Evolutionary conservation across 1,284 basidiomycete genomes (phyloP).

Genomic region (Sporisorium reilianum): DNA sequence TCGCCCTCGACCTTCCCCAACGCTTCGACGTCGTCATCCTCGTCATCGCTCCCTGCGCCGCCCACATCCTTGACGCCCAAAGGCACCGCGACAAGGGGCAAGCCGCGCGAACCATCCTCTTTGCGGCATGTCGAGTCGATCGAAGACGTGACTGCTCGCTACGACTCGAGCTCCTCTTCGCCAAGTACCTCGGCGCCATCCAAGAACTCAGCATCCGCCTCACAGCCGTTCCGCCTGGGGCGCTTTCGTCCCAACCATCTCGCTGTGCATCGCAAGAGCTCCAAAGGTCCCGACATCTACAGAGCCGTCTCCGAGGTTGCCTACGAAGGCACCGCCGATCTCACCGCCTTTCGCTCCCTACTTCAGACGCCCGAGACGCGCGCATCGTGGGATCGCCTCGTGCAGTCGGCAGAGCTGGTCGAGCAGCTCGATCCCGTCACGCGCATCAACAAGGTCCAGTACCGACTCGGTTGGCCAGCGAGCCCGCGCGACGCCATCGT

Average conservation of each 20-base stretch:
- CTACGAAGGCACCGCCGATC: slow-evolving; percentile 75
- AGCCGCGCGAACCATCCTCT: slow-evolving; percentile 33
- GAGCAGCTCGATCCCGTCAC: slow-evolving; percentile 89
- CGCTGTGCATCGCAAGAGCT: slow-evolving; percentile 70
- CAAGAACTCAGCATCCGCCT: slow-evolving; percentile 4
- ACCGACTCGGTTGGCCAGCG: slow-evolving; percentile 93
- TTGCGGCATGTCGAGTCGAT: slow-evolving; percentile 41
- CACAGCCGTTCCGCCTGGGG: slow-evolving; percentile 30
- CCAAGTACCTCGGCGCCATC: slow-evolving; percentile 6
- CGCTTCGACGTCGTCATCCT: slow-evolving; percentile 6
- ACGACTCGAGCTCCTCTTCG: slow-evolving; percentile 9
- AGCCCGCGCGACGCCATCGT: slow-evolving; percentile 73
- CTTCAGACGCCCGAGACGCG: slow-evolving; percentile 85
- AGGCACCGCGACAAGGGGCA: slow-evolving; percentile 9
- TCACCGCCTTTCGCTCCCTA: slow-evolving; percentile 85
- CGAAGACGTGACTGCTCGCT: slow-evolving; percentile 23
- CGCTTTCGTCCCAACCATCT: slow-evolving; percentile 69
- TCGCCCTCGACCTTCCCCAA: slow-evolving; percentile 24
- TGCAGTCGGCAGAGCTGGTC: slow-evolving; percentile 83
- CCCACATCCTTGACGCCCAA: slow-evolving; percentile 10
- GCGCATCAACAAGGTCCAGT: slow-evolving; percentile 87
- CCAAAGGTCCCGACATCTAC: slow-evolving; percentile 79
- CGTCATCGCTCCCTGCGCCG: slow-evolving; percentile 9
- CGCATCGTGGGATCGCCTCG: slow-evolving; percentile 82
- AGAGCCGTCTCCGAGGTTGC: slow-evolving; percentile 84